Evolutionary conservation across 495 filamentous ascomycete genomes (phyloP).

Genomic region (Hypoxylon trugodes): DNA sequence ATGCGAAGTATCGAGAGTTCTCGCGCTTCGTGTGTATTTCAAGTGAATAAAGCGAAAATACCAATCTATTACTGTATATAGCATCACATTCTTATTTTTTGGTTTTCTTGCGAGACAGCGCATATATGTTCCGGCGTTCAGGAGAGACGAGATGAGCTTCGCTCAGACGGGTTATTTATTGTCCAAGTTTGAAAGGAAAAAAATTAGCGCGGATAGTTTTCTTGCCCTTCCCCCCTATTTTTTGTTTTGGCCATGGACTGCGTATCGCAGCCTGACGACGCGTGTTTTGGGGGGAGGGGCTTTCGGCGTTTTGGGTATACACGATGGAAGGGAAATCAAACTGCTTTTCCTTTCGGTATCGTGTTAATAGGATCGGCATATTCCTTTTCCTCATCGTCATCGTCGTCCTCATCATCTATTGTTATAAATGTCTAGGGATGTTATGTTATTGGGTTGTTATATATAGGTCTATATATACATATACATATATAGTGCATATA

Average conservation of each 20-base stretch:
- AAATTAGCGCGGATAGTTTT: constrained; percentile 13
- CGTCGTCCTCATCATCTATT: no score
- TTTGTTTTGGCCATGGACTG: neutral
- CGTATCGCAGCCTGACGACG: neutral
- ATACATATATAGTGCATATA: neutral
- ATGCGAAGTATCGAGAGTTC: constrained; percentile 2
- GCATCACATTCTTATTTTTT: no score
- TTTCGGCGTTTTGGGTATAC: constrained; percentile 19
- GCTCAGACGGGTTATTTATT: constrained; percentile 4
- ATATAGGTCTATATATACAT: constrained; percentile 16
- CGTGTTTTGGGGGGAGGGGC: neutral
- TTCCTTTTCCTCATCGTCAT: constrained; percentile 26
- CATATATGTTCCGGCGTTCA: constrained; percentile 36
- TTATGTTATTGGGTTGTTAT: neutral
- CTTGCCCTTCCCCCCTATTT: neutral
- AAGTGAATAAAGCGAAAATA: constrained; percentile 23
- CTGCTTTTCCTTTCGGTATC: neutral
- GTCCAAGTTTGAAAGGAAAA: neutral
- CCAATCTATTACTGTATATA: constrained; percentile 33
- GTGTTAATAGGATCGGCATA: constrained; percentile 14
- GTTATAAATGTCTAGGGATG: no score
- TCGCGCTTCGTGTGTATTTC: constrained; percentile 13
- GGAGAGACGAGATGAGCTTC: constrained; percentile 20
- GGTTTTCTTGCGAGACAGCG: constrained; percentile 24
- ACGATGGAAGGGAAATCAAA: neutral